Conservation (phyloP, 768 basidiomycete genomes). For the Boletus sp. region DNA sequence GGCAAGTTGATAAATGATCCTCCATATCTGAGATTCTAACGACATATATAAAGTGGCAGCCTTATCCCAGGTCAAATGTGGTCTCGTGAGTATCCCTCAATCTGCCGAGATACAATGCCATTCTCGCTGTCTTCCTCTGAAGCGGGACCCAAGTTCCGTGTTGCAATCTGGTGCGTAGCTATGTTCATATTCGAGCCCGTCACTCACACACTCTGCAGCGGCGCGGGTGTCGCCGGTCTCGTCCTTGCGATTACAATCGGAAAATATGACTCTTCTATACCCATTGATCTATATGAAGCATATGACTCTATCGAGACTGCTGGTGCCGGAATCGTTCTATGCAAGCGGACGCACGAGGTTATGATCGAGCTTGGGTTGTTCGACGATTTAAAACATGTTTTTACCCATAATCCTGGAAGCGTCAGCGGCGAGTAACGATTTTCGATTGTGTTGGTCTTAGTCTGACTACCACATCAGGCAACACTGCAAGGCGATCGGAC, state of each 20-base stretch:
- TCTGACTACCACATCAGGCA: conserved; percentile 17
- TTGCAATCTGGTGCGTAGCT: conserved; percentile 12
- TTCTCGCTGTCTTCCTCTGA: background rate
- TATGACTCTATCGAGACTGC: conserved; percentile 36
- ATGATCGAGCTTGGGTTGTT: conserved; percentile 43
- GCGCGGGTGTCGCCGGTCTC: conserved; percentile 44
- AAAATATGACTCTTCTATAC: conserved; percentile 30
- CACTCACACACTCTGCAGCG: conserved; percentile 17
- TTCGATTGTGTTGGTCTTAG: conserved; percentile 21
- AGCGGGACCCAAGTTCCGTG: conserved; percentile 1
- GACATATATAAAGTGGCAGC: too few species aligned
- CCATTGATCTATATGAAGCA: conserved; percentile 26
- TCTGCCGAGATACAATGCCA: too few species aligned
- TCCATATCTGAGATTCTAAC: too few species aligned
- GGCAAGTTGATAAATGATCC: too few species aligned
- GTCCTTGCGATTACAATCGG: conserved; percentile 39
- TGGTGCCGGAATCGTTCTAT: conserved; percentile 45
- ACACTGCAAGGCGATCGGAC: conserved; percentile 22
- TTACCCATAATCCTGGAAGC: conserved; percentile 9
- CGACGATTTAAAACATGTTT: conserved; percentile 30
- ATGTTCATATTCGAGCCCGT: too few species aligned
- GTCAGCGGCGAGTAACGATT: conserved; percentile 12
- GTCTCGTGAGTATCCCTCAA: too few species aligned
- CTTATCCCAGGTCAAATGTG: too few species aligned
- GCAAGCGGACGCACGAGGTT: conserved; percentile 47